Evolutionary conservation across 768 basidiomycete species (phyloP), one percentile per base, ranked within the genome.

Genomic region (Hortiboletus campestris): DNA sequence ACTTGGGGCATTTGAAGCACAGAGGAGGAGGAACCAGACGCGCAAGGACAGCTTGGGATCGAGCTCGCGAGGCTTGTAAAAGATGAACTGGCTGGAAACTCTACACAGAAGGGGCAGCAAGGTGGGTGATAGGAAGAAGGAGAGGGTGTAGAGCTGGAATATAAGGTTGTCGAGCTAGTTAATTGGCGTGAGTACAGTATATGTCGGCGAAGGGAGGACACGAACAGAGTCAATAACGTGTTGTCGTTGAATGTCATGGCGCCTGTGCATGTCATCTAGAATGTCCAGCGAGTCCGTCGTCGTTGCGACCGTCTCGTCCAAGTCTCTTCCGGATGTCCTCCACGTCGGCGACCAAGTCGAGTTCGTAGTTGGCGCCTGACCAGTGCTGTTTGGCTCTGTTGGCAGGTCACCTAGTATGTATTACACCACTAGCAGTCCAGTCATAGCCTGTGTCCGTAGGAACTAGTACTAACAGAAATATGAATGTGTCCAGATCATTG

Each of bases 71-170:
- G 89, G 85, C 62, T 81, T 82, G 41, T 82, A 76, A 66, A 84
- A 85, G 60, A 88, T 77, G 61, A 84, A 80, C 68, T 91, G 89
- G 39, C 79, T 77, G 39, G 81, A 60, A 46, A 85, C 61, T 38
- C 89, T 80, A 10, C 63, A 72, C 9, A 71, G 49, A 16, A 71
- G 44, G 41, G 70, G 72, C 29, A 73, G 43, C 55, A 90, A 64
- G 32, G 84, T 79, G 9, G 90, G 89, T 4, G 88, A 85, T 32
- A 88, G 77, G 72, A 91, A 82, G 78, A 89, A 91, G 41, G 89
- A 91, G 54, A 91, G 68, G 48, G 83, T 79, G 69, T 88, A 83
- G 58, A 92, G 74, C 67, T 90, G 86, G 73, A 86, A 86, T 56
- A 88, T 75, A 32, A 90, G 72, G 55, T 78, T 72, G 69, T 91